These are phyloP conservation scores for Desmodesmus armatus DNA, from an alignment of 139 green algal species.

Conservation along the genomic window DNA sequence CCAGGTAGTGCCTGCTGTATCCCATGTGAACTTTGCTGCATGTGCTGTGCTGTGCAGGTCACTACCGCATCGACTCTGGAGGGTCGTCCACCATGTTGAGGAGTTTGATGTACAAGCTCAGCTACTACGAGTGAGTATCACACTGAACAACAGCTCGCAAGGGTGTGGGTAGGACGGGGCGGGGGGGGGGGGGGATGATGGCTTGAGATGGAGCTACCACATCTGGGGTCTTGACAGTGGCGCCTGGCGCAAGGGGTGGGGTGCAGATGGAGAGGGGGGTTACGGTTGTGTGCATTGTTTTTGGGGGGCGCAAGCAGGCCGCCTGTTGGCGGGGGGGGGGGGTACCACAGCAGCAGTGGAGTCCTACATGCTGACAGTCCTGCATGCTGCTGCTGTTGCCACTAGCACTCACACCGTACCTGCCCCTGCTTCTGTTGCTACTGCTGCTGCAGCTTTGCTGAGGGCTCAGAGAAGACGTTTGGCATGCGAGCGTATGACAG, in stretches of 20 bases:
- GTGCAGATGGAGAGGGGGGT: too few relatives aligned
- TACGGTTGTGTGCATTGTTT: too few relatives aligned
- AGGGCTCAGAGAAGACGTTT: slow-evolving; percentile 60
- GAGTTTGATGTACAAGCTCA: slow-evolving; percentile 90
- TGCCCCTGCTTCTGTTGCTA: background rate
- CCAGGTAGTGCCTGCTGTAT: too few relatives aligned
- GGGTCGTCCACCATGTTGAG: slow-evolving; percentile 78
- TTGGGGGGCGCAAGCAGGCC: background rate
- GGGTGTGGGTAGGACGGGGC: too few relatives aligned
- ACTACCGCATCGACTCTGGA: slow-evolving; percentile 86
- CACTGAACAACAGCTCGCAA: too few relatives aligned
- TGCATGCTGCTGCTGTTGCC: background rate
- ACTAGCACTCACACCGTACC: background rate
- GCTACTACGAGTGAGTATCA: slow-evolving; percentile 86
- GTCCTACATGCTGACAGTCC: background rate
- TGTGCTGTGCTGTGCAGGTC: too few relatives aligned
- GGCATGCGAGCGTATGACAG: slow-evolving; percentile 82
- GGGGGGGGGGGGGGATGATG: too few relatives aligned
- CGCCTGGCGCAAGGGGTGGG: too few relatives aligned
- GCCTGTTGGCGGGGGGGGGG: too few relatives aligned
- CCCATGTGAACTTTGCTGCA: too few relatives aligned
- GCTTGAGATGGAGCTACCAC: too few relatives aligned
- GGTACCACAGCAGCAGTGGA: background rate
- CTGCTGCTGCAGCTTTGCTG: slow-evolving; percentile 72
- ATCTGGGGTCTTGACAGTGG: too few relatives aligned